Percentiles rank a stretch among this genome's conserved stretches.
phyloP scores from a whole-genome alignment of 2,329 filamentous ascomycete genomes.

The Teratosphaeria destructans region DNA sequence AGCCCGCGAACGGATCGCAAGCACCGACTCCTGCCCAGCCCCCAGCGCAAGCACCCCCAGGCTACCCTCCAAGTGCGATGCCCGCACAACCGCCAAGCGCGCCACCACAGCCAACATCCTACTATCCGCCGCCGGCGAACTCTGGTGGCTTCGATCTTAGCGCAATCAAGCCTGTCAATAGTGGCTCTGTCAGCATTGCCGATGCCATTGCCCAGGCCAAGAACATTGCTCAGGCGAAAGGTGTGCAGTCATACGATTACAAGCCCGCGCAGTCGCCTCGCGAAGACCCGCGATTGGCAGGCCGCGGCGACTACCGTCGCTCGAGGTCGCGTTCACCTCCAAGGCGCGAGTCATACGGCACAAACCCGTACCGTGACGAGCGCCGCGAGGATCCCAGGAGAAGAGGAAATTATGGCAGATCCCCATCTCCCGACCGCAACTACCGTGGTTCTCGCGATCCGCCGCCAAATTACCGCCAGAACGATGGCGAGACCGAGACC shows the following conservation, averaged over 20 bases:
- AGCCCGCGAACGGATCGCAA: conserved; percentile 17
- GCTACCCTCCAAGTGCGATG: conserved; percentile 32
- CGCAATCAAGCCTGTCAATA: conserved; percentile 66
- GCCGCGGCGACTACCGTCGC: conserved; percentile 46
- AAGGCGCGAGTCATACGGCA: conserved; percentile 52
- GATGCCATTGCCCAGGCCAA: conserved; percentile 79
- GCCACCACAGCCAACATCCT: conserved; percentile 15
- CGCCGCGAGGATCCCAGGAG: conserved; percentile 58
- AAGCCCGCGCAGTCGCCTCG: conserved; percentile 22
- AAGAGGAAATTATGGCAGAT: conserved; percentile 51
- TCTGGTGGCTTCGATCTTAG: conserved; percentile 73
- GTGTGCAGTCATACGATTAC: conserved; percentile 43
- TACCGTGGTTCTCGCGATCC: conserved; percentile 19
- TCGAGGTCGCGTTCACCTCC: conserved; percentile 58
- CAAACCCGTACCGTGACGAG: conserved; percentile 75
- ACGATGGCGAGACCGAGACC: conserved; percentile 63
- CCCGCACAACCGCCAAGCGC: conserved; percentile 28
- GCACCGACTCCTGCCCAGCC: conserved; percentile 39
- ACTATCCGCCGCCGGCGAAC: conserved; percentile 56
- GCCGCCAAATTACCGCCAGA: conserved; percentile 25
- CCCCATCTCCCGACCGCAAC: conserved; percentile 52
- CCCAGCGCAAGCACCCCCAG: conserved; percentile 30
- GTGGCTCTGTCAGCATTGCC: conserved; percentile 71
- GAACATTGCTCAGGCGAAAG: conserved; percentile 70
- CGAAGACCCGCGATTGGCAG: conserved; percentile 39